Evolutionary conservation across 148 eudicot genomes (phyloP).

Genomic region (Euryodendron excelsum): DNA sequence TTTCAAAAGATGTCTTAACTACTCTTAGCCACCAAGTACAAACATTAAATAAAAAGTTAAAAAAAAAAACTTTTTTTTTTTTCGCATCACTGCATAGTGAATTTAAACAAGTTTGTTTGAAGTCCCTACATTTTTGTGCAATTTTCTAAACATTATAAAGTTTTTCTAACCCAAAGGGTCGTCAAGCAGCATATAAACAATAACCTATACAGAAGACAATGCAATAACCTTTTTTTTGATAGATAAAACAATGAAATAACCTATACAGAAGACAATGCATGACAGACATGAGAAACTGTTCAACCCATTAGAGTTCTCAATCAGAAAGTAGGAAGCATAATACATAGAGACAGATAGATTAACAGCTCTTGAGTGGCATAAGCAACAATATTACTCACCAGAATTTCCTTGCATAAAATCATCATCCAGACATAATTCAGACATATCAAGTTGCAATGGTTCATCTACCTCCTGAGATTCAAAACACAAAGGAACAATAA

Average conservation of each 20-base stretch:
- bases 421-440: constrained; percentile 65
- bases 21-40: no score
- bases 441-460: constrained; percentile 73
- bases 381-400: constrained; percentile 43
- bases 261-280: no score
- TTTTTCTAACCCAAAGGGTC: neutral
- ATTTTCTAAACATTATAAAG: neutral
- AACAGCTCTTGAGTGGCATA: neutral
- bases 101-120: no score
- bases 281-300: neutral
- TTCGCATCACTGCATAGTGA: no score
- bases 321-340: neutral
- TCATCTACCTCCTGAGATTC: constrained; percentile 84
- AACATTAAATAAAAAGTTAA: no score
- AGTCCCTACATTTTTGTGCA: no score
- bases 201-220: neutral
- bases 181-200: no score
- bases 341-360: neutral
- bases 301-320: neutral
- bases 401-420: constrained; percentile 45
- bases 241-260: no score
- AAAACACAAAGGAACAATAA: neutral
- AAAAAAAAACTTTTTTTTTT: no score
- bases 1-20: no score
- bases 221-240: no score